Evolutionary conservation across 768 basidiomycete genomes (phyloP).

Genomic region (Pleurotus tuoliensis): DNA sequence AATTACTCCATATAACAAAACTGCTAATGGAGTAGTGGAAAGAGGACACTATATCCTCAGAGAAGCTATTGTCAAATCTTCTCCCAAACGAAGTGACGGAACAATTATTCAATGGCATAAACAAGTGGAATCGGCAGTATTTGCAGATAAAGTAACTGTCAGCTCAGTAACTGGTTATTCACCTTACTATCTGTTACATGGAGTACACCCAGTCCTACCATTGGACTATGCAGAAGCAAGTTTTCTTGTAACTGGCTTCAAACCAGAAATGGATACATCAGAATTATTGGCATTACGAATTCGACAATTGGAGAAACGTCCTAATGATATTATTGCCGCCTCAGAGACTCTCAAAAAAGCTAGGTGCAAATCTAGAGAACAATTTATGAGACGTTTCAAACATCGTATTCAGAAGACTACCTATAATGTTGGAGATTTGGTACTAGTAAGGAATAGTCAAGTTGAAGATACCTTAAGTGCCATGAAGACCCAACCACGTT

Average conservation of each 20-base stretch:
- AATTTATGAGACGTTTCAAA: no score
- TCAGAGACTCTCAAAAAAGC: conserved; percentile 13
- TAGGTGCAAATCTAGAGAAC: conserved; percentile 17
- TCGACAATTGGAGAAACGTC: conserved; percentile 17
- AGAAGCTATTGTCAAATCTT: conserved; percentile 21
- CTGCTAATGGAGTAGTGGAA: conserved; percentile 34
- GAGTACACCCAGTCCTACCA: conserved; percentile 23
- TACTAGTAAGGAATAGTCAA: no score
- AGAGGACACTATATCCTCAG: conserved; percentile 25
- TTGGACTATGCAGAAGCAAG: conserved; percentile 28
- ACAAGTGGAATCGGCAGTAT: conserved; percentile 3
- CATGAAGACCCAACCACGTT: no score
- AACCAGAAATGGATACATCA: conserved; percentile 2
- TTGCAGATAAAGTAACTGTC: conserved; percentile 17
- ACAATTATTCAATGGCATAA: neutral
- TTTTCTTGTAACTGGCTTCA: conserved; percentile 21
- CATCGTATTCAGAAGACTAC: no score
- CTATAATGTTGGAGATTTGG: no score
- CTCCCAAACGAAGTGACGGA: neutral
- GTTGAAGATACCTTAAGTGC: no score
- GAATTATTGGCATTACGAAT: conserved; percentile 21
- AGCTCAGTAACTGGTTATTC: conserved; percentile 16
- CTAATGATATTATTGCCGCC: conserved; percentile 15
- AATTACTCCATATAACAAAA: conserved; percentile 30
- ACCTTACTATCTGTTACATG: conserved; percentile 22